These are phyloP conservation scores for Ganoderma lucidum DNA, from an alignment of 1,284 basidiomycete genomes.

Conservation along the genomic window DNA sequence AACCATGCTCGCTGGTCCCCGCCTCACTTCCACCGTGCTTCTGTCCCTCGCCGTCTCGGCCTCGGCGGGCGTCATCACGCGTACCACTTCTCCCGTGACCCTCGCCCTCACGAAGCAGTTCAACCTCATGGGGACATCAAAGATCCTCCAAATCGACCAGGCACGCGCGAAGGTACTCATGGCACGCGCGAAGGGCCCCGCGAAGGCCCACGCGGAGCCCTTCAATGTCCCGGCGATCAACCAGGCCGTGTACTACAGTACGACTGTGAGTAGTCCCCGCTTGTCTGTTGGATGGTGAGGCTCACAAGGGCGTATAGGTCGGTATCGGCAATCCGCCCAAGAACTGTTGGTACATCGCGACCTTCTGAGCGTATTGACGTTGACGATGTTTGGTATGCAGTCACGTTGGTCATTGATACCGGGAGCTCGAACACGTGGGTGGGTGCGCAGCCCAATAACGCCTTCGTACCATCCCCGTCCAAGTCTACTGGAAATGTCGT, in stretches of 20 bases:
- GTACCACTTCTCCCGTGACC: constrained; percentile 28
- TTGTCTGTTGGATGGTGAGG: background rate
- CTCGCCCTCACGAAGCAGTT: constrained; percentile 34
- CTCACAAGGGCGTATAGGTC: constrained; percentile 22
- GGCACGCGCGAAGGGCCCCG: constrained; percentile 4
- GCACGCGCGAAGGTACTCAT: constrained; percentile 34
- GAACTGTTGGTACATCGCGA: constrained; percentile 29
- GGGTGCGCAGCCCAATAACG: constrained; percentile 46
- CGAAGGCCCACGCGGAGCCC: constrained; percentile 10
- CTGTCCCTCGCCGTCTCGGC: constrained; percentile 3
- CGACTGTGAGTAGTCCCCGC: constrained; percentile 27
- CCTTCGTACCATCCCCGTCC: constrained; percentile 53
- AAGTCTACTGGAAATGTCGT: constrained; percentile 22
- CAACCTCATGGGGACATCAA: constrained; percentile 30
- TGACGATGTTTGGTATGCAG: constrained; percentile 13
- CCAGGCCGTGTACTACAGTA: constrained; percentile 34
- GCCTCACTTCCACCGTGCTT: constrained; percentile 9
- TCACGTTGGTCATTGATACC: constrained; percentile 31
- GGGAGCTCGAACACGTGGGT: constrained; percentile 67
- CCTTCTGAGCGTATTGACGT: background rate
- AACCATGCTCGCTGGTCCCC: constrained; percentile 20
- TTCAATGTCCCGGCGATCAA: constrained; percentile 32
- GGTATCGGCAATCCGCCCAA: constrained; percentile 33
- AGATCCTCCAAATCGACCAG: constrained; percentile 33
- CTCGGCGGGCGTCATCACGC: constrained; percentile 20